Percentiles rank a stretch among this genome's conserved stretches.
These are phyloP conservation scores for Umbellularia californica DNA, from an alignment of 164 flowering plant genomes.

Conservation along the genomic window DNA sequence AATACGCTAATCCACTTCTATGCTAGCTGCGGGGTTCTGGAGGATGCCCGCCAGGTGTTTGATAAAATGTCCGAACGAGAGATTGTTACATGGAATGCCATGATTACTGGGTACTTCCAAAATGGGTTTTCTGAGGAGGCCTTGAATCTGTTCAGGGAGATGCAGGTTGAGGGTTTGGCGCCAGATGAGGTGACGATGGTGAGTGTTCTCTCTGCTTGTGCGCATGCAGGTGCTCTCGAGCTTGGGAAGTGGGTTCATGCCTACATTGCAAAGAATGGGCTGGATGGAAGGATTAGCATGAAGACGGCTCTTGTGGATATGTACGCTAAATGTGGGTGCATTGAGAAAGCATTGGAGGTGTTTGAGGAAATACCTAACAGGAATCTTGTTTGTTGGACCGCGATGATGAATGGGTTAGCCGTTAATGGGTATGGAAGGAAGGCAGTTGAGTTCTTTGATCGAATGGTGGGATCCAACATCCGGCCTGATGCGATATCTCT, in stretches of 20 bases:
- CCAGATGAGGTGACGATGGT: conserved; percentile 60
- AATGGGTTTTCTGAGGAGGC: conserved; percentile 23
- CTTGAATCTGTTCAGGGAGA: conserved; percentile 12
- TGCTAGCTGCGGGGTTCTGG: conserved; percentile 20
- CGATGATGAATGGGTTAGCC: conserved; percentile 18
- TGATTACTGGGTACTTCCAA: conserved; percentile 46
- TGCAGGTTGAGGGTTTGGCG: conserved; percentile 19
- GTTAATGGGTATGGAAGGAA: conserved; percentile 15
- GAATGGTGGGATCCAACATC: conserved; percentile 8
- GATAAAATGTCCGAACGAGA: conserved; percentile 15
- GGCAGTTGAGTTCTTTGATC: conserved; percentile 10
- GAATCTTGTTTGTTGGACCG: conserved; percentile 18
- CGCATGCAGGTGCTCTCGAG: conserved; percentile 17
- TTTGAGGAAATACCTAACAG: conserved; percentile 12
- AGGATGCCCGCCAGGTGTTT: conserved; percentile 15
- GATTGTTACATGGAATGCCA: conserved; percentile 24
- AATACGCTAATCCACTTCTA: conserved; percentile 56
- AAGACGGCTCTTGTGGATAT: conserved; percentile 18
- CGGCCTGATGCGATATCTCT: conserved; percentile 10
- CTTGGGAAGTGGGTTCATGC: conserved; percentile 19
- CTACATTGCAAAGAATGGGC: conserved; percentile 10
- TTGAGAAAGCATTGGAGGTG: conserved; percentile 14
- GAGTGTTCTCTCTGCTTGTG: conserved; percentile 51
- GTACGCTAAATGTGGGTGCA: conserved; percentile 14
- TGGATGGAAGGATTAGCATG: conserved; percentile 7